These are phyloP conservation scores for Neurospora sp. DNA, from an alignment of 495 filamentous ascomycete genomes.

Conservation along the genomic window DNA sequence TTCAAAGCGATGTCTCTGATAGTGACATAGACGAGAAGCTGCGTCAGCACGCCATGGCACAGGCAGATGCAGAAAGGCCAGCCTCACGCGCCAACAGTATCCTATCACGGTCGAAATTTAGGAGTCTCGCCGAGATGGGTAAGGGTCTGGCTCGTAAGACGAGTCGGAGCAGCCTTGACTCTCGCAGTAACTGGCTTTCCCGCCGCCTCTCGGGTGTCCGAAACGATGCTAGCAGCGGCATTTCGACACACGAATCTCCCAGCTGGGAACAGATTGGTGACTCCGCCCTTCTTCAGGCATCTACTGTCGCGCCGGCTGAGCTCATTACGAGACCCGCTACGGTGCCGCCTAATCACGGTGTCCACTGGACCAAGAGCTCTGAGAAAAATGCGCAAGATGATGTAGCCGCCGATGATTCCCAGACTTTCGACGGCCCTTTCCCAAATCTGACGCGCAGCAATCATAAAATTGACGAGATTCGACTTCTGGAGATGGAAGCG, in stretches of 20 bases:
- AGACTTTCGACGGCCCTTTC: slow-evolving; percentile 51
- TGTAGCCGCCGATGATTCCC: slow-evolving; percentile 53
- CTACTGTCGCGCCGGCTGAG: slow-evolving; percentile 18
- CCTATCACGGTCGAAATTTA: slow-evolving; percentile 21
- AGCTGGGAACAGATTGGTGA: slow-evolving; percentile 23
- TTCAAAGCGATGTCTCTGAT: slow-evolving; percentile 16
- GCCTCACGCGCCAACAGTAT: slow-evolving; percentile 19
- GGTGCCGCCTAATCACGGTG: slow-evolving; percentile 16
- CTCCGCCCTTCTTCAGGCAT: slow-evolving; percentile 12
- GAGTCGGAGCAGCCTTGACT: slow-evolving; percentile 23
- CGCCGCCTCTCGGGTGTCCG: slow-evolving; percentile 17
- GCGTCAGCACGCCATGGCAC: slow-evolving; percentile 11
- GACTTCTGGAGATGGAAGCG: slow-evolving; percentile 40
- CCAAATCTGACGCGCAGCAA: slow-evolving; percentile 33
- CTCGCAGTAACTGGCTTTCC: slow-evolving; percentile 11
- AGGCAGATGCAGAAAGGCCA: slow-evolving; percentile 10
- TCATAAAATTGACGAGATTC: slow-evolving; percentile 40
- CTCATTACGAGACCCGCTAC: slow-evolving; percentile 24
- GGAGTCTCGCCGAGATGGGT: slow-evolving; percentile 23
- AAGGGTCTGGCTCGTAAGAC: slow-evolving; percentile 24
- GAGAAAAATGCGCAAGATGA: slow-evolving; percentile 51
- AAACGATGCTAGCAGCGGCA: slow-evolving; percentile 2
- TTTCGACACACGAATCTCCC: not conserved
- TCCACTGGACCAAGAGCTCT: slow-evolving; percentile 38
- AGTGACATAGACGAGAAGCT: slow-evolving; percentile 23